Percentiles rank a stretch among this genome's conserved stretches.
Evolutionary conservation across 768 basidiomycete species (phyloP).

Genomic region (Lactarius hengduanensis): DNA sequence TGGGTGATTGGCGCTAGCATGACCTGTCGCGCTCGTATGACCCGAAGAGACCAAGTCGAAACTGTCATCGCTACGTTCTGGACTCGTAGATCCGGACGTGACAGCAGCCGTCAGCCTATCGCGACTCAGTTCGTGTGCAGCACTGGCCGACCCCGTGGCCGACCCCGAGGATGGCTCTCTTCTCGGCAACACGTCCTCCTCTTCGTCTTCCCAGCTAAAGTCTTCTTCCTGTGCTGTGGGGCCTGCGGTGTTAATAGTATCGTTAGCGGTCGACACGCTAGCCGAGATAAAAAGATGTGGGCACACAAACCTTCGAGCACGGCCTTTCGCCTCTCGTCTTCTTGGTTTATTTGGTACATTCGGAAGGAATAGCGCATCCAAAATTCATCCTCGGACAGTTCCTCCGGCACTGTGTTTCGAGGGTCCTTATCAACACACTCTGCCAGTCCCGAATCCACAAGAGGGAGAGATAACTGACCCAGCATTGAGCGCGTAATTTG

Average conservation of each 20-base stretch:
- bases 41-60: conserved; percentile 39
- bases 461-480: conserved; percentile 44
- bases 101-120: conserved; percentile 21
- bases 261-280: conserved; percentile 1
- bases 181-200: conserved; percentile 54
- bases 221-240: conserved; percentile 75
- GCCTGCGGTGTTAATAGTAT: conserved; percentile 37
- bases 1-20: neutral
- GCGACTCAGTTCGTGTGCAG: neutral
- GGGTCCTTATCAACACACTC: neutral
- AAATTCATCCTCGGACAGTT: conserved; percentile 62
- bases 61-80: conserved; percentile 38
- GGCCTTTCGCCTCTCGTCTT: conserved; percentile 76
- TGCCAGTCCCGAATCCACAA: neutral
- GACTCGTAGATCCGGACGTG: conserved; percentile 32
- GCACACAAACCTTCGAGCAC: conserved; percentile 60
- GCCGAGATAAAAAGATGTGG: neutral
- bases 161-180: neutral
- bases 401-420: conserved; percentile 59
- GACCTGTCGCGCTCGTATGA: conserved; percentile 32
- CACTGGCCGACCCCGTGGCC: neutral
- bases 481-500: conserved; percentile 53
- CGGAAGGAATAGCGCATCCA: conserved; percentile 94
- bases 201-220: conserved; percentile 90
- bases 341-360: conserved; percentile 72